A percentile compares a stretch with the other conserved stretches of the same genome.
These are phyloP conservation scores for Ilex paraguariensis DNA, from an alignment of 305 asterid species.

Conservation along the genomic window DNA sequence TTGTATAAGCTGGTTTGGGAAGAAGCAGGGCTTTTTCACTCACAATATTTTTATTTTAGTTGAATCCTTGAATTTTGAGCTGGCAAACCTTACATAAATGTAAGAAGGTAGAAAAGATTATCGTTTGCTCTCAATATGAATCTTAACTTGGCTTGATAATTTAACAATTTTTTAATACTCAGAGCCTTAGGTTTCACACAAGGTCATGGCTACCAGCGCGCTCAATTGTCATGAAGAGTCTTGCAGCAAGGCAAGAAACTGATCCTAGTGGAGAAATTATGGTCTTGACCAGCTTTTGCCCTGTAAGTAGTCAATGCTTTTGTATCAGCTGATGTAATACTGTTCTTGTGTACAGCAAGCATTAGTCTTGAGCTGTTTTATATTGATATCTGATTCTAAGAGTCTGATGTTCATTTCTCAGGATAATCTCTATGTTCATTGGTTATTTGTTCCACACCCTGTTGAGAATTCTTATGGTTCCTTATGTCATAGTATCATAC, in stretches of 20 bases:
- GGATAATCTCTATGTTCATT: too few species aligned
- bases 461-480: too few species aligned
- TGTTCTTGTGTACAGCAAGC: not conserved
- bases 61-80: not conserved
- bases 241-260: slow-evolving; percentile 54
- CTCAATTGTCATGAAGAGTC: slow-evolving; percentile 62
- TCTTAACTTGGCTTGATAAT: not conserved
- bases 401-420: not conserved
- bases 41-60: not conserved
- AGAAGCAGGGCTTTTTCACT: too few species aligned
- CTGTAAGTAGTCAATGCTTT: slow-evolving; percentile 38
- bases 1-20: too few species aligned
- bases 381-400: not conserved
- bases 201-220: slow-evolving; percentile 89
- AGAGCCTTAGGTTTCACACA: slow-evolving; percentile 55
- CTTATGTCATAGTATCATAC: too few species aligned
- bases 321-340: not conserved
- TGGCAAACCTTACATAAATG: not conserved
- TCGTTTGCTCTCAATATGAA: not conserved
- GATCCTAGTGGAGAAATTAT: slow-evolving; percentile 73
- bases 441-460: too few species aligned
- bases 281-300: slow-evolving; percentile 66
- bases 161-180: slow-evolving; percentile 7
- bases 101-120: not conserved
- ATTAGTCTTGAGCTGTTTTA: slow-evolving; percentile 5